Evolutionary conservation across 495 filamentous ascomycete genomes (phyloP).

Genomic region (Xylona heveae): DNA sequence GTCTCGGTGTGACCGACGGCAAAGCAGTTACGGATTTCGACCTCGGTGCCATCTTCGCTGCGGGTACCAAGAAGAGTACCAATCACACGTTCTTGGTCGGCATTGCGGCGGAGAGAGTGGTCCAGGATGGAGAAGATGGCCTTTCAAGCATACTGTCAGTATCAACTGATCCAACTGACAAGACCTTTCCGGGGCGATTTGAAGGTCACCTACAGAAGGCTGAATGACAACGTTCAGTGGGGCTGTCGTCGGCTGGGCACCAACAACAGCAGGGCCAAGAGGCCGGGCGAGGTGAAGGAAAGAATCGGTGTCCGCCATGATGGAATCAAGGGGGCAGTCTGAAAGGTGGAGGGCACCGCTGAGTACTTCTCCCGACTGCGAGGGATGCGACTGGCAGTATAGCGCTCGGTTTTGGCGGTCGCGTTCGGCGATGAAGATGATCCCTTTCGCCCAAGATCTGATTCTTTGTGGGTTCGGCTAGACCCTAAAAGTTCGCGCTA

Average conservation of each 20-base stretch:
- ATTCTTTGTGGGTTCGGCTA: conserved; percentile 3
- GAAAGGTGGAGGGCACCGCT: conserved; percentile 4
- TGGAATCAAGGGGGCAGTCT: conserved; percentile 16
- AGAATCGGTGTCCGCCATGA: conserved; percentile 64
- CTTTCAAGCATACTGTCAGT: conserved; percentile 23
- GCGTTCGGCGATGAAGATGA: too few species aligned
- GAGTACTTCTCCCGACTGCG: too few species aligned
- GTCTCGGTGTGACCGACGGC: conserved; percentile 96
- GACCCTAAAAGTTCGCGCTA: conserved; percentile 1
- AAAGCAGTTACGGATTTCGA: conserved; percentile 86
- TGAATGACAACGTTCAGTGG: conserved; percentile 87
- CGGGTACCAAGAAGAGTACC: conserved; percentile 82
- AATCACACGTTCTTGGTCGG: conserved; percentile 84
- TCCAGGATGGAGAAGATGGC: conserved; percentile 94
- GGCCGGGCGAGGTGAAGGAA: conserved; percentile 92
- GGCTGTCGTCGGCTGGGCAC: conserved; percentile 60
- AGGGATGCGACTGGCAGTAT: too few species aligned
- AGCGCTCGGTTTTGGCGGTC: too few species aligned
- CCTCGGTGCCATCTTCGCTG: conserved; percentile 88
- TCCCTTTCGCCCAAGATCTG: too few species aligned
- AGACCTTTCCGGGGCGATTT: neutral
- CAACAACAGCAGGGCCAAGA: conserved; percentile 56
- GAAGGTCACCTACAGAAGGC: conserved; percentile 50
- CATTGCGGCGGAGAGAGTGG: conserved; percentile 77
- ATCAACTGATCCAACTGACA: conserved; percentile 1